These are phyloP conservation scores for Oryza meridionalis DNA, from an alignment of 176 grass and related monocot genomes.

Conservation along the genomic window DNA sequence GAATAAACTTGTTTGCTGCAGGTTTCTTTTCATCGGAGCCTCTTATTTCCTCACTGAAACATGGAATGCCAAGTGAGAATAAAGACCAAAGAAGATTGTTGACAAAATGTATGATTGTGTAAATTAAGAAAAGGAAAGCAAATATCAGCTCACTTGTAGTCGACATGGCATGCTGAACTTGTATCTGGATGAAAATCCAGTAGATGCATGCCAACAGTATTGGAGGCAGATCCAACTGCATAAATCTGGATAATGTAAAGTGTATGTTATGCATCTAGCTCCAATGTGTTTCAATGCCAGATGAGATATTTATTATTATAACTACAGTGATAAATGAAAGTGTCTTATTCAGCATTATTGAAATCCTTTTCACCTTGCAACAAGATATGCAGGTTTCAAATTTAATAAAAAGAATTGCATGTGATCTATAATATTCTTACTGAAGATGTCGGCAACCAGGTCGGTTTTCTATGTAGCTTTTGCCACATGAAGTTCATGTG, in stretches of 20 bases:
- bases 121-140: slow-evolving; percentile 24
- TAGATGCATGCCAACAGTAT: slow-evolving; percentile 72
- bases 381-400: not conserved
- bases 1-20: slow-evolving; percentile 70
- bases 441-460: slow-evolving; percentile 74
- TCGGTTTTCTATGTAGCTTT: slow-evolving; percentile 56
- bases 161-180: slow-evolving; percentile 78
- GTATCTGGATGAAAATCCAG: slow-evolving; percentile 82
- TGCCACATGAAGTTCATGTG: slow-evolving; percentile 29
- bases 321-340: not conserved
- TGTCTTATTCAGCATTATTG: slow-evolving; percentile 19
- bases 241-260: slow-evolving; percentile 62
- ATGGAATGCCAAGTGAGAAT: slow-evolving; percentile 33
- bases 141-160: slow-evolving; percentile 69
- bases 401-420: slow-evolving; percentile 1
- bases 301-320: slow-evolving; percentile 21
- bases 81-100: slow-evolving; percentile 20
- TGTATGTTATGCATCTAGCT: slow-evolving; percentile 13
- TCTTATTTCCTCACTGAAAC: slow-evolving; percentile 65
- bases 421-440: slow-evolving; percentile 47
- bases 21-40: slow-evolving; percentile 35
- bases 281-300: not conserved
- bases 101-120: not conserved
- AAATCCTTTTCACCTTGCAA: not conserved
- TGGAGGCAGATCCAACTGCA: slow-evolving; percentile 76